Conservation (phyloP, 78 protist species). For the Tieghemostelium lacteum region DNA sequence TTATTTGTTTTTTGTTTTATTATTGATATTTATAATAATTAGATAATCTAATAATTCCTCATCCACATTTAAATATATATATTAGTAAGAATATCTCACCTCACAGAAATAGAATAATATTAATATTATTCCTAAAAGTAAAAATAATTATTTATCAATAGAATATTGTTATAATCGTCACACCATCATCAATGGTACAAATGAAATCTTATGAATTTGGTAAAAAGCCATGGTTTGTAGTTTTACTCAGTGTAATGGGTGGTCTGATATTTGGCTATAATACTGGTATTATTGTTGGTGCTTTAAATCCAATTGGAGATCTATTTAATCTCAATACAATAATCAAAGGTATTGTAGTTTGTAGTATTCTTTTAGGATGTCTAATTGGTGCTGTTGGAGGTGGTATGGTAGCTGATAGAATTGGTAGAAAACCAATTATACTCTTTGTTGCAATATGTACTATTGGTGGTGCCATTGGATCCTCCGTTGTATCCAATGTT, state of each 20-base stretch:
- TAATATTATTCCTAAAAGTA: too few species aligned
- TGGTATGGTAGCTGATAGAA: slow-evolving; percentile 53
- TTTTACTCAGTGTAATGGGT: slow-evolving; percentile 16
- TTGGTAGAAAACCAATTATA: slow-evolving; percentile 58
- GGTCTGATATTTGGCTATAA: slow-evolving; percentile 69
- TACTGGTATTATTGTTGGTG: slow-evolving; percentile 52
- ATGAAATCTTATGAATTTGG: too few species aligned
- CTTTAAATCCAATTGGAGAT: slow-evolving; percentile 24
- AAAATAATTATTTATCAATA: too few species aligned
- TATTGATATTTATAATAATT: too few species aligned
- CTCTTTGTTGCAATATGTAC: slow-evolving; percentile 22
- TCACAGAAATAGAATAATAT: too few species aligned
- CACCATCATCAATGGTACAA: too few species aligned
- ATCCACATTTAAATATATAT: too few species aligned
- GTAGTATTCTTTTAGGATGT: slow-evolving; percentile 39
- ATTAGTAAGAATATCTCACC: too few species aligned
- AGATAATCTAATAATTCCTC: too few species aligned
- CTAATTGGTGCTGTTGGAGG: slow-evolving; percentile 34
- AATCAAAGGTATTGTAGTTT: slow-evolving; percentile 28
- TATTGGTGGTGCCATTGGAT: slow-evolving; percentile 57
- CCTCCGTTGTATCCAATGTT: slow-evolving; percentile 23
- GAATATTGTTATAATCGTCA: too few species aligned
- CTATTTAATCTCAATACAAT: slow-evolving; percentile 1
- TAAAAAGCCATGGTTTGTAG: neutral
- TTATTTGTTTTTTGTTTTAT: too few species aligned